Evolutionary conservation across 495 filamentous ascomycete genomes (phyloP).

Genomic region (Beverwykella pulmonaria): DNA sequence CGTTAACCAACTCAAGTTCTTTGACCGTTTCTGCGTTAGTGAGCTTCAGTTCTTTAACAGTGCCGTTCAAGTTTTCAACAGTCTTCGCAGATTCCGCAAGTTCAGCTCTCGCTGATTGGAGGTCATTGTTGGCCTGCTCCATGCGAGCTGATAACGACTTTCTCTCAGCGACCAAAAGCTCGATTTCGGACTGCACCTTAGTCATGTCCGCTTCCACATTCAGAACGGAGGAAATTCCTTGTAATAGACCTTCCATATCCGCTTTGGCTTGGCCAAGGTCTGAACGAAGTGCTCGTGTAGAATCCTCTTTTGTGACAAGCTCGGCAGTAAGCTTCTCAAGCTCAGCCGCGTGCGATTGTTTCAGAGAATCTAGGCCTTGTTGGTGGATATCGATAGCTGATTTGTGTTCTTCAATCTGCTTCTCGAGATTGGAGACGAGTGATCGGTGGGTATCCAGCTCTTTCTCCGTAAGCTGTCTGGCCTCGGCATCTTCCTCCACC

Average conservation of each 20-base stretch:
- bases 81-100: slow-evolving; percentile 42
- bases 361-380: slow-evolving; percentile 56
- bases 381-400: slow-evolving; percentile 58
- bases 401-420: slow-evolving; percentile 56
- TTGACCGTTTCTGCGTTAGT: slow-evolving; percentile 45
- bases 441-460: slow-evolving; percentile 50
- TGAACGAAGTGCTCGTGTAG: slow-evolving; percentile 62
- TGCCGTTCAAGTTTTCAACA: slow-evolving; percentile 61
- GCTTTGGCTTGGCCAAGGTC: slow-evolving; percentile 72
- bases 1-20: slow-evolving; percentile 60
- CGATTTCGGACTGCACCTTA: slow-evolving; percentile 53
- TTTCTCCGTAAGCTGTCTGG: slow-evolving; percentile 47
- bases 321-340: slow-evolving; percentile 54
- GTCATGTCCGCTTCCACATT: slow-evolving; percentile 53
- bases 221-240: slow-evolving; percentile 54
- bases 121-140: slow-evolving; percentile 61
- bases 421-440: slow-evolving; percentile 50
- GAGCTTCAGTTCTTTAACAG: slow-evolving; percentile 47
- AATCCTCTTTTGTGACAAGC: slow-evolving; percentile 55
- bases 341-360: slow-evolving; percentile 58
- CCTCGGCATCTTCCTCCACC: slow-evolving; percentile 54
- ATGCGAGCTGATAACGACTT: slow-evolving; percentile 43
- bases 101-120: slow-evolving; percentile 72
- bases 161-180: slow-evolving; percentile 46
- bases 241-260: slow-evolving; percentile 65